Base-by-base conservation (phyloP, 2,329 filamentous ascomycete species). In the Zalaria obscura region DNA sequence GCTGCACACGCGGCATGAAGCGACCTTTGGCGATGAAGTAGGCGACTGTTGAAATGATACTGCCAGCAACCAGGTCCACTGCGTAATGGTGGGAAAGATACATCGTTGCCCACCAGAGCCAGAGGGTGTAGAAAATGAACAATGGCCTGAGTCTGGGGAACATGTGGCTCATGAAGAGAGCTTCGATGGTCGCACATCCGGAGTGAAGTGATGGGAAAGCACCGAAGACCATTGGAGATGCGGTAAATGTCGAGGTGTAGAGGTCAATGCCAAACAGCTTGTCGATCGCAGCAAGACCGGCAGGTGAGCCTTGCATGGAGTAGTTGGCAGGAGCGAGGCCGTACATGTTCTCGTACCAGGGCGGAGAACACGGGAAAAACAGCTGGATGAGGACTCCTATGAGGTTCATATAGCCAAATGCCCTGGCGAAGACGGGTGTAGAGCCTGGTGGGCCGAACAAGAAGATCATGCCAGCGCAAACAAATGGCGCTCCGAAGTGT, bases 51-150 rank as follows among this genome's bases (percentile, higher is more conserved):
- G 49, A 53, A 39, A 47, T 48, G 39, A 94, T 69, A 58, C 81
- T 86, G 51, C 89, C 89, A 31, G 76, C 85, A 26, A 95, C 85
- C 39, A 96, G 70, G 60, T 96, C 89, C 34, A 96, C 83, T 28
- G 88, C 89, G 59, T 96, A 96, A 66, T 96, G 89, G 64, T 96
- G 89, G 55, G 85, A 93, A 40, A 96, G 75, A 58, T 96, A 95
- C 86, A 96, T 94, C 51, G 89, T 96, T 8, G 88, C 83, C 87
- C 89, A 96, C 84, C 87, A 95, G 54, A 95, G 79, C 89, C 89
- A 95, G 57, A 83, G 74, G 36, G 83, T 82, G 62, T 95, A 96
- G 48, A 75, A 70, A 48, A 88, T 74, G 63, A 93, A 93, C 40
- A 91, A 64, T 8, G 80, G 77, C 50, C 83, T 78, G 50, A 93